These are phyloP conservation scores for Tulasnella sp. DNA, from an alignment of 768 basidiomycete species.

Conservation along the genomic window DNA sequence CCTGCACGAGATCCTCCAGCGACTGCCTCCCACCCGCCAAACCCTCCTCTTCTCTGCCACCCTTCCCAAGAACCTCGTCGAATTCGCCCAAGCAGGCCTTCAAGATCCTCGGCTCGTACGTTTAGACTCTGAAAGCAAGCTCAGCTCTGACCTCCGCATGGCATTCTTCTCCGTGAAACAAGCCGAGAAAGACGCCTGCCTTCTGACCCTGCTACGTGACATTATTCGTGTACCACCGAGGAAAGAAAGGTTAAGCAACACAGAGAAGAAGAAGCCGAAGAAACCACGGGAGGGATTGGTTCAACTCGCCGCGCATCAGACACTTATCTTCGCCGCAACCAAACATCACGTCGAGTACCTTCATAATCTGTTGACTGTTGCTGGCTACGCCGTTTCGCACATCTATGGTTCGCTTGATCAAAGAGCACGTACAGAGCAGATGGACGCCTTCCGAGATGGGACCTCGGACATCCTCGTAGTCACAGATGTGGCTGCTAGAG, in stretches of 20 bases:
- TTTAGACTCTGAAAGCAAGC: conserved; percentile 93
- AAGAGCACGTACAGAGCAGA: conserved; percentile 74
- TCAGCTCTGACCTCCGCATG: conserved; percentile 87
- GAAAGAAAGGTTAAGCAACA: conserved; percentile 16
- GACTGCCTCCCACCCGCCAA: conserved; percentile 78
- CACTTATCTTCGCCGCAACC: conserved; percentile 88
- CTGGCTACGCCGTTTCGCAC: conserved; percentile 83
- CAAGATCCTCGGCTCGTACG: conserved; percentile 89
- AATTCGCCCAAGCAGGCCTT: conserved; percentile 96
- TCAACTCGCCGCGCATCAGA: conserved; percentile 72
- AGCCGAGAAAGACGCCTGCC: conserved; percentile 86
- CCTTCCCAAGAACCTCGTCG: conserved; percentile 87
- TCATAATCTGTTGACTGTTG: conserved; percentile 58
- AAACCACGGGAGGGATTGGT: conserved; percentile 32
- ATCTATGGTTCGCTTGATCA: conserved; percentile 97
- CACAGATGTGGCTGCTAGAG: conserved; percentile 95
- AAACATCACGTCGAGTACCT: conserved; percentile 99
- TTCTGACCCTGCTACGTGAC: conserved; percentile 75
- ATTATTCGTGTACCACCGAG: conserved; percentile 72
- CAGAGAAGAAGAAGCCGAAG: conserved; percentile 31
- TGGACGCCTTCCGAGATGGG: conserved; percentile 80
- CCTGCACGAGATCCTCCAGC: conserved; percentile 81
- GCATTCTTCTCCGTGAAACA: conserved; percentile 89
- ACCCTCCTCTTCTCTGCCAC: conserved; percentile 95
- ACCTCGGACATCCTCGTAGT: conserved; percentile 80